Conservation (phyloP, 352 stramenopile genomes). For the Globisporangium orthogonon region DNA sequence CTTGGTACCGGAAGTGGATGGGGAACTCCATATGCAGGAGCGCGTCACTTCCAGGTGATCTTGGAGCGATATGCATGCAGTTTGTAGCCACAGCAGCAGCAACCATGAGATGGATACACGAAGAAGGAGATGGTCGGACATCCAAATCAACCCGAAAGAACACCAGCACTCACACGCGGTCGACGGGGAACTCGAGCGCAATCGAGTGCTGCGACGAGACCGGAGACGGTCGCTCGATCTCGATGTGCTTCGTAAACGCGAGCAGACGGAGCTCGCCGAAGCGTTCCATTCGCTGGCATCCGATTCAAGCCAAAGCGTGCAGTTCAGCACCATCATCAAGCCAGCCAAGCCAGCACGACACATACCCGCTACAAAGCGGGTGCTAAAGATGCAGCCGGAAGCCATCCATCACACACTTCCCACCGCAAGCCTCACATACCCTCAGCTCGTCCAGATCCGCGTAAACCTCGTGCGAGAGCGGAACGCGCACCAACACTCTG, state of each 20-base stretch:
- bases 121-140: too few species aligned
- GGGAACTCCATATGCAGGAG: constrained; percentile 31
- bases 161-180: constrained; percentile 8
- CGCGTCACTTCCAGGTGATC: neutral
- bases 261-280: constrained; percentile 37
- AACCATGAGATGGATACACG: neutral
- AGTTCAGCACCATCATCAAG: neutral
- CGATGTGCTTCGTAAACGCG: constrained; percentile 51
- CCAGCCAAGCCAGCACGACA: too few species aligned
- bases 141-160: neutral
- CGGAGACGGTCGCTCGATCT: constrained; percentile 50
- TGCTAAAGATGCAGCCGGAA: too few species aligned
- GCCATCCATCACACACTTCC: neutral
- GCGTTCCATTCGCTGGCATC: constrained; percentile 41
- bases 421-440: constrained; percentile 11
- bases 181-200: constrained; percentile 38
- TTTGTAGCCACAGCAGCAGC: neutral
- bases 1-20: constrained; percentile 62
- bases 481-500: constrained; percentile 27
- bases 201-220: constrained; percentile 49
- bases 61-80: neutral
- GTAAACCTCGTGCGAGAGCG: constrained; percentile 35
- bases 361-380: too few species aligned
- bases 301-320: neutral
- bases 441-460: constrained; percentile 52